A percentile compares a stretch with the other conserved stretches of the same genome.
phyloP scores from a whole-genome alignment of 2,329 filamentous ascomycete species.

The Trichoderma pleuroti region DNA sequence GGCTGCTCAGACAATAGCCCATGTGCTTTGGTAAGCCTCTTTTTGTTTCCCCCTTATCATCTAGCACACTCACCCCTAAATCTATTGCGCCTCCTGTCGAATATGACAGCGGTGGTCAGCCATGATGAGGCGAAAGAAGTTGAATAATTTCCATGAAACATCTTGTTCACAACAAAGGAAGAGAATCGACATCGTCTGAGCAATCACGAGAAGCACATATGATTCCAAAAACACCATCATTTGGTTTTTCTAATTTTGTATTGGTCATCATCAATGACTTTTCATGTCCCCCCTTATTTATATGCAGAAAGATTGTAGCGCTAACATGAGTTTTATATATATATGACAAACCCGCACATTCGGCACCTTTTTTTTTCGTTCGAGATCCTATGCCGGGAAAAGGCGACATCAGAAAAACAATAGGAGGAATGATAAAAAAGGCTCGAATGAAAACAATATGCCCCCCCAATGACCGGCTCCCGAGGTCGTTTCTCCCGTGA shows the following conservation, averaged over 20 bases:
- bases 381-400: neutral
- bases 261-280: neutral
- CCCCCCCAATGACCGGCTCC: neutral
- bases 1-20: neutral
- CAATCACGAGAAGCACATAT: neutral
- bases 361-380: neutral
- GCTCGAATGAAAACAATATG: neutral
- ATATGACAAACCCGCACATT: neutral
- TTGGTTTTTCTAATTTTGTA: neutral
- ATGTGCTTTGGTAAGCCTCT: neutral
- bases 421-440: neutral
- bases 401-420: neutral
- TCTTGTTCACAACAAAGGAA: conserved; percentile 23
- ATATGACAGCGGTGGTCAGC: neutral
- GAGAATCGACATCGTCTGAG: conserved; percentile 33
- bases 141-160: conserved; percentile 28
- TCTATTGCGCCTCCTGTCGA: neutral
- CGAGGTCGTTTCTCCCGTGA: neutral
- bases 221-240: neutral
- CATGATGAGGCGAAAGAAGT: conserved; percentile 29
- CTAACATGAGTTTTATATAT: neutral
- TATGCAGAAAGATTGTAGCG: neutral
- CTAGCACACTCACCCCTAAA: neutral
- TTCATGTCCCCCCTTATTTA: neutral
- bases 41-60: neutral